Conservation (phyloP, 176 grass and related monocot species). For the Aegilops umbellulata region DNA sequence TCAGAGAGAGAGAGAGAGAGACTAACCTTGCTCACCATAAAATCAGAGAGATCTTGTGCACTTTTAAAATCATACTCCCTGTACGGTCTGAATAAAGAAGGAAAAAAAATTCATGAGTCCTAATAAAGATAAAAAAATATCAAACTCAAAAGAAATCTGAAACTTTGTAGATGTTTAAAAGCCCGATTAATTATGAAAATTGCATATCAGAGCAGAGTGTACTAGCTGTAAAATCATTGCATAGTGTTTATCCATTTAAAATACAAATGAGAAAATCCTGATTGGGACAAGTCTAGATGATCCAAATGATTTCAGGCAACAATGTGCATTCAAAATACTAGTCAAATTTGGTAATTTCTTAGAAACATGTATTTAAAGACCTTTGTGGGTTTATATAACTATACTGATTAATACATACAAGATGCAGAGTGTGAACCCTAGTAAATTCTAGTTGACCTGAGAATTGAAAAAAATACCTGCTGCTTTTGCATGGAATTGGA, state of each 20-base stretch:
- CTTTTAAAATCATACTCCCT: slow-evolving; percentile 43
- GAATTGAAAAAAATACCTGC: slow-evolving; percentile 26
- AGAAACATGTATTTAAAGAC: not conserved
- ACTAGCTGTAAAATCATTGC: not conserved
- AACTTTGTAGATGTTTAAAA: not conserved
- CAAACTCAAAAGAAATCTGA: not conserved
- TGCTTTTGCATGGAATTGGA: slow-evolving; percentile 50
- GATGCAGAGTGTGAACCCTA: not conserved
- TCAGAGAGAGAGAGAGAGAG: not conserved
- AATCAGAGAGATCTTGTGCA: slow-evolving; percentile 52
- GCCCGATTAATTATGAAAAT: not conserved
- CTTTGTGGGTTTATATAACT: not conserved
- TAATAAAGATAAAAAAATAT: not conserved
- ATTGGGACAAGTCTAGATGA: not conserved
- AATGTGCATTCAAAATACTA: not conserved
- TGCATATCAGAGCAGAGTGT: not conserved
- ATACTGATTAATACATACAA: not conserved
- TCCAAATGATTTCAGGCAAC: not conserved
- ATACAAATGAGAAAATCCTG: not conserved
- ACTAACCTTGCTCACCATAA: slow-evolving; percentile 54
- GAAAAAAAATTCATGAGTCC: not conserved
- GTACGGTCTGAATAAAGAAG: not conserved
- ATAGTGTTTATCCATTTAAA: not conserved
- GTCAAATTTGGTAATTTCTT: not conserved
- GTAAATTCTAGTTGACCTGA: not conserved